Evolutionary conservation across 2,329 filamentous ascomycete genomes (phyloP).

Genomic region (Aspergillus neotritici): DNA sequence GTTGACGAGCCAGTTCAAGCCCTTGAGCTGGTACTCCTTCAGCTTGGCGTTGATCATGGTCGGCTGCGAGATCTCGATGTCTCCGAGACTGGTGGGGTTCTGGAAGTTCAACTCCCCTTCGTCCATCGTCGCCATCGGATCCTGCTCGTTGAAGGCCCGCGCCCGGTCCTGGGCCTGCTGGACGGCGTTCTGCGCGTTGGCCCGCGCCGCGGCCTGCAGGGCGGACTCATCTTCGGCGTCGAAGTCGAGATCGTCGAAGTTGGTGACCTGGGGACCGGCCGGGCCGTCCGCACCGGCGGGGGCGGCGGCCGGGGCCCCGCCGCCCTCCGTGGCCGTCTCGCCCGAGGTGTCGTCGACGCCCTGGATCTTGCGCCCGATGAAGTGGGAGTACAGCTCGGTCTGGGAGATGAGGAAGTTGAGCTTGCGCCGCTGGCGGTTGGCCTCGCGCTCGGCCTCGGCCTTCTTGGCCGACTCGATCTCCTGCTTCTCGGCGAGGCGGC

Average conservation of each 20-base stretch:
- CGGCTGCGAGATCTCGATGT: constrained; percentile 89
- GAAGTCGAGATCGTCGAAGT: constrained; percentile 92
- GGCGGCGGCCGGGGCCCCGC: constrained; percentile 32
- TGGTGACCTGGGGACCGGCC: constrained; percentile 67
- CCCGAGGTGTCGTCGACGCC: constrained; percentile 92
- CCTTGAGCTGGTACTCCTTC: constrained; percentile 98
- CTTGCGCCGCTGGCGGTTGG: constrained; percentile 94
- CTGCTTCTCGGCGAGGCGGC: constrained; percentile 89
- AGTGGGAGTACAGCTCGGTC: constrained; percentile 97
- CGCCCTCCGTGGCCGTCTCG: constrained; percentile 61
- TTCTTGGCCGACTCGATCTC: constrained; percentile 95
- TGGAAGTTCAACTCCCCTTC: constrained; percentile 99
- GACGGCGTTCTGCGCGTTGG: constrained; percentile 93
- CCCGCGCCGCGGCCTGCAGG: constrained; percentile 77
- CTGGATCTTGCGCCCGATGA: constrained; percentile 99
- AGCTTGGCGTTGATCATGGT: constrained; percentile 89
- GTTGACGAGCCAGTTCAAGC: constrained; percentile 98
- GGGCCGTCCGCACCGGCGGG: constrained; percentile 44
- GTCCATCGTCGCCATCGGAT: constrained; percentile 67
- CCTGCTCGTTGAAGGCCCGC: constrained; percentile 75
- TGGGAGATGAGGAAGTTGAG: constrained; percentile 99
- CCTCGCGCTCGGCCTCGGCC: constrained; percentile 94
- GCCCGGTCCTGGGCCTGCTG: constrained; percentile 91
- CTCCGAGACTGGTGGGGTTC: constrained; percentile 90
- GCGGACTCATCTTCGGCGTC: constrained; percentile 87